A percentile compares a stretch with the other conserved stretches of the same genome.
Evolutionary conservation across 108 stramenopile species (phyloP).

Genomic region (Schizochytrium sp.): DNA sequence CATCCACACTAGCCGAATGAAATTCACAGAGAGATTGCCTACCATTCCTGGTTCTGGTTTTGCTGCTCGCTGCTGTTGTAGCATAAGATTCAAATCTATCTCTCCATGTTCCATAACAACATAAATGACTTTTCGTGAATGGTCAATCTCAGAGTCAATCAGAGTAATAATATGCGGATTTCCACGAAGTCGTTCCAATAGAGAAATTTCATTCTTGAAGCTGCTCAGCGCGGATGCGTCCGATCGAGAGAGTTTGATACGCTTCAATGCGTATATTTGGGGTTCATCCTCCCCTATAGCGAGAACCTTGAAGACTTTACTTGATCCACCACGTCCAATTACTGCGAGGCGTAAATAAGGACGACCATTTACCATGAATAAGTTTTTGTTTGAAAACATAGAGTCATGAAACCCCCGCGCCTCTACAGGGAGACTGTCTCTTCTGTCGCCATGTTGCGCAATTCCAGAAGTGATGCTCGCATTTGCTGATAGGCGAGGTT

Average conservation of each 20-base stretch:
- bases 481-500: background rate
- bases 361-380: slow-evolving; percentile 83
- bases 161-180: slow-evolving; percentile 93
- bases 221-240: slow-evolving; percentile 82
- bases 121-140: slow-evolving; percentile 78
- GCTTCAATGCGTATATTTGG: slow-evolving; percentile 94
- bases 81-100: slow-evolving; percentile 90
- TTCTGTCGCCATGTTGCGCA: background rate
- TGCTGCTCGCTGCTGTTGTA: slow-evolving; percentile 83
- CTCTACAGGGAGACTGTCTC: slow-evolving; percentile 4
- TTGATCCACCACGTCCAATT: slow-evolving; percentile 96
- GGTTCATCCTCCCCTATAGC: slow-evolving; percentile 76
- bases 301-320: slow-evolving; percentile 91
- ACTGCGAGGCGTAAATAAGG: slow-evolving; percentile 90
- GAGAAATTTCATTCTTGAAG: slow-evolving; percentile 96
- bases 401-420: slow-evolving; percentile 64
- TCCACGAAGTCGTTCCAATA: slow-evolving; percentile 86
- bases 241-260: slow-evolving; percentile 89
- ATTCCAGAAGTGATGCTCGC: background rate
- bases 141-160: slow-evolving; percentile 89
- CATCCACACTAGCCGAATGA: slow-evolving; percentile 96
- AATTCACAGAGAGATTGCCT: slow-evolving; percentile 86
- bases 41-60: background rate
- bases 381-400: slow-evolving; percentile 83
- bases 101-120: slow-evolving; percentile 97